Evolutionary conservation across 1,284 basidiomycete species (phyloP).

Genomic region (Microbotryomycetes sp.): DNA sequence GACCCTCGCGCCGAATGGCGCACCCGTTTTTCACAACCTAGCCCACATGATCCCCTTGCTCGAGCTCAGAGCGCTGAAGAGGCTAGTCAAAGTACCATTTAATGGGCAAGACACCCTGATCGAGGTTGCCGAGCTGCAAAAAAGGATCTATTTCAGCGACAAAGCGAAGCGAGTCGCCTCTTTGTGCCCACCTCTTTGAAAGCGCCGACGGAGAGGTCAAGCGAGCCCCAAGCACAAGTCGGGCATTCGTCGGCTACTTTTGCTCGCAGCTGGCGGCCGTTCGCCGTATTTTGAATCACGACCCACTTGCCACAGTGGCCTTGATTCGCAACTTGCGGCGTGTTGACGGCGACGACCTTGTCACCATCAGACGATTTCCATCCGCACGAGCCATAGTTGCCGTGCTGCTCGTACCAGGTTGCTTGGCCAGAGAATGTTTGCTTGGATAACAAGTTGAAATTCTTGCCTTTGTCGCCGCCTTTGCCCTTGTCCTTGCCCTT

Average conservation of each 20-base stretch:
- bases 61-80: too few relatives aligned
- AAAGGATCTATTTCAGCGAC: background rate
- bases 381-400: conserved; percentile 19
- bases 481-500: background rate
- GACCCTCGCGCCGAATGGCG: too few relatives aligned
- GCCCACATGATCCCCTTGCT: too few relatives aligned
- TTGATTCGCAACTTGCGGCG: background rate
- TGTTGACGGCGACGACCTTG: conserved; percentile 19
- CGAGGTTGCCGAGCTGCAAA: conserved; percentile 7
- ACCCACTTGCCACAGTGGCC: conserved; percentile 14
- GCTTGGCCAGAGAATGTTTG: background rate
- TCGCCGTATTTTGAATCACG: conserved; percentile 5
- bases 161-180: background rate
- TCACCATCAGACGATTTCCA: background rate
- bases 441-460: background rate
- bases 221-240: background rate
- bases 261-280: conserved; percentile 15
- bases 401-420: conserved; percentile 10
- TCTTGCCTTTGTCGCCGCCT: background rate
- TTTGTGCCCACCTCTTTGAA: conserved; percentile 10
- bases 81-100: conserved; percentile 11
- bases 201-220: conserved; percentile 19
- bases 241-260: conserved; percentile 13
- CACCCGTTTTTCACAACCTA: too few relatives aligned
- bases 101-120: conserved; percentile 19